phyloP scores from a whole-genome alignment of 2,329 filamentous ascomycete genomes.

The Aureobasidium sp. region DNA sequence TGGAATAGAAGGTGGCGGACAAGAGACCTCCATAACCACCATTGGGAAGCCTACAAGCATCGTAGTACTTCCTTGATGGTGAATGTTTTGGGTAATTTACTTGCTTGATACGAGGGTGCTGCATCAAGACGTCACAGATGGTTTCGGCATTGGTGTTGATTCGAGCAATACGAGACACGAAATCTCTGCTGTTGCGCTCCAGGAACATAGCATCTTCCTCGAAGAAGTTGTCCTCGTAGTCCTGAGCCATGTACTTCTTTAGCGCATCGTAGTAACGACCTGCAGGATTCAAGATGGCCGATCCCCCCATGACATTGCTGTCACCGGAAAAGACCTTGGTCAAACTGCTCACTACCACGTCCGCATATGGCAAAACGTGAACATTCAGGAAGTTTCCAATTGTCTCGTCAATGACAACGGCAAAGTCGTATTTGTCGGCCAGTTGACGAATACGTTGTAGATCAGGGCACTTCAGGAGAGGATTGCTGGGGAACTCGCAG shows the following conservation, averaged over 20 bases:
- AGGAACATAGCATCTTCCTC: slow-evolving; percentile 89
- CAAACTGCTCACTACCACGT: slow-evolving; percentile 87
- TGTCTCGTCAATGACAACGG: slow-evolving; percentile 88
- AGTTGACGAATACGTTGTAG: slow-evolving; percentile 71
- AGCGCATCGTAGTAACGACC: slow-evolving; percentile 62
- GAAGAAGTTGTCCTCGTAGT: slow-evolving; percentile 86
- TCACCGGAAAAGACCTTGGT: slow-evolving; percentile 98
- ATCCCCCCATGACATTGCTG: slow-evolving; percentile 95
- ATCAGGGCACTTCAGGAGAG: slow-evolving; percentile 77
- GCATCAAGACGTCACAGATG: slow-evolving; percentile 63
- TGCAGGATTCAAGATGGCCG: slow-evolving; percentile 57
- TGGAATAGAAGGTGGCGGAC: slow-evolving; percentile 70
- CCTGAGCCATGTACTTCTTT: slow-evolving; percentile 56
- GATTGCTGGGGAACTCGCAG: slow-evolving; percentile 93
- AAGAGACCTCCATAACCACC: slow-evolving; percentile 88
- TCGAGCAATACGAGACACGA: slow-evolving; percentile 70
- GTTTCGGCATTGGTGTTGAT: slow-evolving; percentile 82
- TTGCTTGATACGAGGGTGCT: slow-evolving; percentile 52
- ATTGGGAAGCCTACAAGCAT: slow-evolving; percentile 62
- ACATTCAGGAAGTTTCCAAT: slow-evolving; percentile 96
- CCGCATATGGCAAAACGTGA: slow-evolving; percentile 80
- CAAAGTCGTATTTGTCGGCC: slow-evolving; percentile 79
- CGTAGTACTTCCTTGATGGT: slow-evolving; percentile 64
- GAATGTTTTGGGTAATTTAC: slow-evolving; percentile 84
- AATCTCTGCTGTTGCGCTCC: slow-evolving; percentile 93